phyloP scores from a whole-genome alignment of 1,139 yeast genomes.

The Wickerhamomyces sp. region DNA sequence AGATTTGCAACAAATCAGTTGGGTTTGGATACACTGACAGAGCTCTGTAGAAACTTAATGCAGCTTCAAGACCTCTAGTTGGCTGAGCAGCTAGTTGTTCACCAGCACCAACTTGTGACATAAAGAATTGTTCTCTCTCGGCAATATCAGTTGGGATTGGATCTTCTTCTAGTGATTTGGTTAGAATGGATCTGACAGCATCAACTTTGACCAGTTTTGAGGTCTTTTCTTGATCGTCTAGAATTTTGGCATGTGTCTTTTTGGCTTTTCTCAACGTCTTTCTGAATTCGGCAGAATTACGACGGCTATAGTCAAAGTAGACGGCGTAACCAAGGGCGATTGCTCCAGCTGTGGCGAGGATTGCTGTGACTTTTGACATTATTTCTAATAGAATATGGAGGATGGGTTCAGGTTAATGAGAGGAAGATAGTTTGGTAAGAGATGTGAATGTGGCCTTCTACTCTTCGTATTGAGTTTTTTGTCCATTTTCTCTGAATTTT shows the following conservation, averaged over 20 bases:
- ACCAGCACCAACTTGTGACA: constrained; percentile 79
- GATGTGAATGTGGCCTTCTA: too few relatives aligned
- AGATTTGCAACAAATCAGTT: constrained; percentile 79
- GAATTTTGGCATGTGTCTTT: constrained; percentile 52
- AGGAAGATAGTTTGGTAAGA: too few relatives aligned
- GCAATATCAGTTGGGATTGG: constrained; percentile 73
- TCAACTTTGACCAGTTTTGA: constrained; percentile 57
- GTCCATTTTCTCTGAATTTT: too few relatives aligned
- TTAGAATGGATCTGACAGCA: constrained; percentile 55
- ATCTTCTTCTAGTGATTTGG: constrained; percentile 56
- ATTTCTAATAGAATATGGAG: too few relatives aligned
- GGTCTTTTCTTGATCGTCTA: constrained; percentile 52
- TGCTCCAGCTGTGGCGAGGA: constrained; percentile 47
- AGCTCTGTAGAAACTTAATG: constrained; percentile 92
- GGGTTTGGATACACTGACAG: constrained; percentile 92
- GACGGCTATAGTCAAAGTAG: constrained; percentile 89
- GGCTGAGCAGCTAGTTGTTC: constrained; percentile 61
- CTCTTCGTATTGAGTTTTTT: too few relatives aligned
- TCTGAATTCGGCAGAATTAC: constrained; percentile 79
- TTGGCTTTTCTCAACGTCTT: constrained; percentile 60
- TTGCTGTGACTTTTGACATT: constrained; percentile 29
- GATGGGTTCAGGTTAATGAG: too few relatives aligned
- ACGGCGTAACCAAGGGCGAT: constrained; percentile 72
- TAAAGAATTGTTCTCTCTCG: constrained; percentile 70
- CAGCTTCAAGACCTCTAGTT: constrained; percentile 68